Evolutionary conservation across 202 grass and related monocot genomes (phyloP), one percentile per base, ranked within the genome.

Genomic region (Brachypodium distachyon): DNA sequence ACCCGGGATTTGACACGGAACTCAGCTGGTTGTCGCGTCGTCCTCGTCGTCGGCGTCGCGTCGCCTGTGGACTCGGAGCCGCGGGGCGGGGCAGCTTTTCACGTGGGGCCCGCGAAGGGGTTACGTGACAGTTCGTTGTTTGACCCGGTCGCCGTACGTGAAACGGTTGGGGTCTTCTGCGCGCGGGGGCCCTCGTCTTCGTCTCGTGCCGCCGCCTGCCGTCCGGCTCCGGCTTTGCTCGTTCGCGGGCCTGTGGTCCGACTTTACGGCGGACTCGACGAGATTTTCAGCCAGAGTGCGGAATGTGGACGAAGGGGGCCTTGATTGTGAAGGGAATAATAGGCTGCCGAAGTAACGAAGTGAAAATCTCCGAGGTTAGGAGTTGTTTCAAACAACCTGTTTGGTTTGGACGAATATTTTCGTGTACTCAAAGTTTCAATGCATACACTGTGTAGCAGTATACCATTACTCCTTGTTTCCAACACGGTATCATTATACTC

Each of bases 51-150:
- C 38, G 72, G 54, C 56, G 68, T 31, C 28, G 70, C 28, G 62
- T 66, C 51, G 48, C 7, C 28, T n/a, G 73, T 83, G 80, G 68
- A 41, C 54, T 33, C 5, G 28, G 62, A 26, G 71, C 23, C 6
- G 18, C 6, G 34, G 9, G 7, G 3, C 9, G n/a, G 25, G 54
- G 38, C 26, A 59, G 19, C 17, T 31, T 38, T 66, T 57, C 76
- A 23, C 54, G 46, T 67, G 47, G 83, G 76, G 7, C 9, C 82
- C 40, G 33, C 31, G 34, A n/a, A n/a, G n/a, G n/a, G 19, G 18
- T 55, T 77, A 40, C 78, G 81, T 80, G 76, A 80, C 59, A 79
- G 59, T 57, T 84, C 25, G 53, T 70, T 61, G 70, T 71, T 77
- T 89, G 82, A 85, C 87, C 44, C 21, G 36, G 87, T 77, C 70